phyloP scores from a whole-genome alignment of 2,329 filamentous ascomycete species.

The Ambrosiella xylebori region DNA sequence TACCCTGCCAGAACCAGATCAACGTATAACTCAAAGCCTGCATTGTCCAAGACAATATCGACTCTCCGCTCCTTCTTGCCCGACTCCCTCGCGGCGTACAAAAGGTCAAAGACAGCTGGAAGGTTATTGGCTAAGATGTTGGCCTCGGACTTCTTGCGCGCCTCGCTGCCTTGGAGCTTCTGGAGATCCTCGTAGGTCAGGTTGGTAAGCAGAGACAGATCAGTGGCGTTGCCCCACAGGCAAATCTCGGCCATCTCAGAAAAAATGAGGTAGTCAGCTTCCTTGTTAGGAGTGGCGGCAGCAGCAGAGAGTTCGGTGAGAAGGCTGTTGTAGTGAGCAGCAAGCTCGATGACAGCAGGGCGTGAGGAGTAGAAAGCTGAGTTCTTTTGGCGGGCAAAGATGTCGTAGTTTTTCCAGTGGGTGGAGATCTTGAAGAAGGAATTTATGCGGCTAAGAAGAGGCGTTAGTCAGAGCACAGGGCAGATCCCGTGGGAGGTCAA shows the following conservation, averaged over 20 bases:
- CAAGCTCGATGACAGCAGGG: slow-evolving; percentile 67
- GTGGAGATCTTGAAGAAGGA: slow-evolving; percentile 59
- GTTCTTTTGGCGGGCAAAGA: slow-evolving; percentile 81
- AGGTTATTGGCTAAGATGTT: slow-evolving; percentile 89
- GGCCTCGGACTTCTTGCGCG: slow-evolving; percentile 70
- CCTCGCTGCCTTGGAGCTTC: slow-evolving; percentile 78
- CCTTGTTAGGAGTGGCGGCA: slow-evolving; percentile 34
- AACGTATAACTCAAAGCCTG: slow-evolving; percentile 92
- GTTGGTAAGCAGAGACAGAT: slow-evolving; percentile 76
- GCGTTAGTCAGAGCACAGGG: neutral
- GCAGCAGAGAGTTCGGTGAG: slow-evolving; percentile 32
- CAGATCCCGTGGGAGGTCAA: neutral
- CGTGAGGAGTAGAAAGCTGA: slow-evolving; percentile 83
- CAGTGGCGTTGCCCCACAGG: slow-evolving; percentile 92
- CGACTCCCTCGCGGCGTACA: slow-evolving; percentile 46
- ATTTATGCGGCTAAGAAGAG: slow-evolving; percentile 45
- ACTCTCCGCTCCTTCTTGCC: slow-evolving; percentile 32
- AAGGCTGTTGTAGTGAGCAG: slow-evolving; percentile 59
- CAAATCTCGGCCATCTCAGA: slow-evolving; percentile 91
- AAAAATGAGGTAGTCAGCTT: slow-evolving; percentile 65
- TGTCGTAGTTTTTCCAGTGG: slow-evolving; percentile 80
- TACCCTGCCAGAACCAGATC: slow-evolving; percentile 87
- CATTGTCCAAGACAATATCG: slow-evolving; percentile 92
- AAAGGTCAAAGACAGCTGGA: slow-evolving; percentile 47
- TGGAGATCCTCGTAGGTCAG: slow-evolving; percentile 92